Conservation (phyloP, 2,329 filamentous ascomycete genomes). For the Beauveria scarabaeidicola region DNA sequence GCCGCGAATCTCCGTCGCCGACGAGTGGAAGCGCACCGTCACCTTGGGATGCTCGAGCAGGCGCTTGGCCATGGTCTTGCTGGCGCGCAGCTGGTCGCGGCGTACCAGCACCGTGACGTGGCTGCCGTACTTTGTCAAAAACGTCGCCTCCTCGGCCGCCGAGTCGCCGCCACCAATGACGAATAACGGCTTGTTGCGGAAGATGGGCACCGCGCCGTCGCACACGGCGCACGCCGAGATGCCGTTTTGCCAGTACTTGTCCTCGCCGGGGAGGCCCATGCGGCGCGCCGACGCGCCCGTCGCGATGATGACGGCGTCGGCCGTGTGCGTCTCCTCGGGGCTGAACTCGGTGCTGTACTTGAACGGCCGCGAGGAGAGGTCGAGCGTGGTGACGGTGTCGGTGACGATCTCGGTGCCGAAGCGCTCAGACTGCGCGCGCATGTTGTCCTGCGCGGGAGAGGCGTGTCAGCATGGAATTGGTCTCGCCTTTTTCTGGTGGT, state of each 20-base stretch:
- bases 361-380: conserved; percentile 78
- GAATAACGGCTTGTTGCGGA: conserved; percentile 88
- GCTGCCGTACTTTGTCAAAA: conserved; percentile 93
- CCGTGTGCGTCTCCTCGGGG: conserved; percentile 75
- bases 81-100: conserved; percentile 76
- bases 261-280: conserved; percentile 76
- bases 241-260: conserved; percentile 95
- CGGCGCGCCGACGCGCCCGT: conserved; percentile 89
- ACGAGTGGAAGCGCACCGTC: conserved; percentile 78
- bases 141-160: conserved; percentile 93
- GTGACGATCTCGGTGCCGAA: conserved; percentile 91
- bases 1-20: conserved; percentile 75
- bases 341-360: conserved; percentile 88
- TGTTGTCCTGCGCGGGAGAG: conserved; percentile 55
- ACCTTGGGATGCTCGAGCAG: conserved; percentile 80
- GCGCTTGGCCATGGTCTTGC: conserved; percentile 84
- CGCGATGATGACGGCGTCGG: conserved; percentile 86
- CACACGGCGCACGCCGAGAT: conserved; percentile 96
- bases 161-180: conserved; percentile 97
- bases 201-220: conserved; percentile 94
- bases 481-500: not conserved
- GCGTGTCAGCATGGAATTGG: conserved; percentile 2
- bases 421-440: conserved; percentile 82
- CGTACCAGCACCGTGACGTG: conserved; percentile 92
- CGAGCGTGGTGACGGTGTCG: conserved; percentile 84